Conservation (phyloP, 495 filamentous ascomycete species). For the Amorphotheca resinae region DNA sequence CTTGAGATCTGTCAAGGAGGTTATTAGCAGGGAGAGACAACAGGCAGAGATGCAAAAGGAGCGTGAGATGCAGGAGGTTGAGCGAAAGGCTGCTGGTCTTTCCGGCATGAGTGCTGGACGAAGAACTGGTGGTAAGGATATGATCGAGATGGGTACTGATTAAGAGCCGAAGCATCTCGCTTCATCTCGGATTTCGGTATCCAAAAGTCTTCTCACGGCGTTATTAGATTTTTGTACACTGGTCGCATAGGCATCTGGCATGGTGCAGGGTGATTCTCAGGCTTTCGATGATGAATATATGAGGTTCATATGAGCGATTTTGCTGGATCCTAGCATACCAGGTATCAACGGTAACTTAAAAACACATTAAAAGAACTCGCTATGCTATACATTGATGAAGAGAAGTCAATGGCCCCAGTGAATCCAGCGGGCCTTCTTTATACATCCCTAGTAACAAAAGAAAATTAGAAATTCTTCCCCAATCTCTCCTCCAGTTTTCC, state of each 20-base stretch:
- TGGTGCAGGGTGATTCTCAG: slow-evolving; percentile 13
- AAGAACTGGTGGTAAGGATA: slow-evolving; percentile 16
- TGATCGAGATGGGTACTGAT: slow-evolving; percentile 24
- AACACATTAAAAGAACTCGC: slow-evolving; percentile 11
- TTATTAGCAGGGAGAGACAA: slow-evolving; percentile 67
- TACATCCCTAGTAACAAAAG: neutral
- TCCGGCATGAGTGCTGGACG: slow-evolving; percentile 25
- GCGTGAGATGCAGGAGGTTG: slow-evolving; percentile 44
- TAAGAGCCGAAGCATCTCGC: slow-evolving; percentile 7
- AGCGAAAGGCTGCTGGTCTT: slow-evolving; percentile 38
- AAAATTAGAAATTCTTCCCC: slow-evolving; percentile 18
- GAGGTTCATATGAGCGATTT: slow-evolving; percentile 2
- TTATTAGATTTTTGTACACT: slow-evolving; percentile 15
- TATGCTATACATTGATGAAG: slow-evolving; percentile 5
- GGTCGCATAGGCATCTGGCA: slow-evolving; percentile 20
- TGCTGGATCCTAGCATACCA: neutral
- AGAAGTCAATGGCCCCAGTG: neutral
- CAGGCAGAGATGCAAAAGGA: slow-evolving; percentile 46
- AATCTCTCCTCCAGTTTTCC: slow-evolving; percentile 16
- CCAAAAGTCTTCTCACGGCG: slow-evolving; percentile 10
- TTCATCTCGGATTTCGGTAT: neutral
- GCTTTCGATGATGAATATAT: slow-evolving; percentile 9
- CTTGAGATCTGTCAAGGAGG: slow-evolving; percentile 57
- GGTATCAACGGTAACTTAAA: neutral
- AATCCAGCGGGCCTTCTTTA: neutral